These are phyloP conservation scores for Papiliotrema laurentii DNA, from an alignment of 1,284 basidiomycete species.

Conservation along the genomic window DNA sequence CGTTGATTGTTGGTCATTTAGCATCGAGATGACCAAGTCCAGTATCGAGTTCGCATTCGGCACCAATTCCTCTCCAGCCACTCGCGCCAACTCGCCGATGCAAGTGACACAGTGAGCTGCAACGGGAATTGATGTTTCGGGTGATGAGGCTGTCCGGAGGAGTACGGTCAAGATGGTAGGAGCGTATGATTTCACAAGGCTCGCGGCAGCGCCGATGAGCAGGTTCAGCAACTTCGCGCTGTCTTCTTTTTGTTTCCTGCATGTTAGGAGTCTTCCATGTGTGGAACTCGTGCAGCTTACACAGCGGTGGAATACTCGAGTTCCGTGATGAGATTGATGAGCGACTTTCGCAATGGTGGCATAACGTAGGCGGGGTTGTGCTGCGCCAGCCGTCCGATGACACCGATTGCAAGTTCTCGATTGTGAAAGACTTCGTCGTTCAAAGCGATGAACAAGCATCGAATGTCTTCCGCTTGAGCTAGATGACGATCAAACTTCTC, in stretches of 20 bases:
- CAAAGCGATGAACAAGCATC: slow-evolving; percentile 92
- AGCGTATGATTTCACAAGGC: slow-evolving; percentile 94
- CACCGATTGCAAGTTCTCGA: slow-evolving; percentile 78
- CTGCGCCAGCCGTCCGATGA: slow-evolving; percentile 90
- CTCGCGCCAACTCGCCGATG: slow-evolving; percentile 87
- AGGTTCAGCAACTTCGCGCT: slow-evolving; percentile 82
- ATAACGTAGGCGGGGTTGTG: slow-evolving; percentile 99
- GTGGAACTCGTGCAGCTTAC: slow-evolving; percentile 51
- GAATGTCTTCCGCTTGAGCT: slow-evolving; percentile 97
- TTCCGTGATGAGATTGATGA: slow-evolving; percentile 96
- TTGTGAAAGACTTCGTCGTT: slow-evolving; percentile 97
- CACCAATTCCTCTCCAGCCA: slow-evolving; percentile 88
- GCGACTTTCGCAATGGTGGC: slow-evolving; percentile 90
- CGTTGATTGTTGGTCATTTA: slow-evolving; percentile 74
- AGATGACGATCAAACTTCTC: slow-evolving; percentile 96
- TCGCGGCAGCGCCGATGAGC: slow-evolving; percentile 83
- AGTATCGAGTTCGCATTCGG: slow-evolving; percentile 82
- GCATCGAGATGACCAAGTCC: slow-evolving; percentile 79
- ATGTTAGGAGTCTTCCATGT: slow-evolving; percentile 1
- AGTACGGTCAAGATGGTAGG: slow-evolving; percentile 93
- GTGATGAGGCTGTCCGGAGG: slow-evolving; percentile 69
- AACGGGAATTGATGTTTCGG: slow-evolving; percentile 78
- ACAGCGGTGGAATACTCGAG: slow-evolving; percentile 91
- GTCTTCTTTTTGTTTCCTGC: slow-evolving; percentile 75
- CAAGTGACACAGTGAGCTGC: slow-evolving; percentile 92